phyloP scores from a whole-genome alignment of 306 rosid species.

The Quercus glauca region DNA sequence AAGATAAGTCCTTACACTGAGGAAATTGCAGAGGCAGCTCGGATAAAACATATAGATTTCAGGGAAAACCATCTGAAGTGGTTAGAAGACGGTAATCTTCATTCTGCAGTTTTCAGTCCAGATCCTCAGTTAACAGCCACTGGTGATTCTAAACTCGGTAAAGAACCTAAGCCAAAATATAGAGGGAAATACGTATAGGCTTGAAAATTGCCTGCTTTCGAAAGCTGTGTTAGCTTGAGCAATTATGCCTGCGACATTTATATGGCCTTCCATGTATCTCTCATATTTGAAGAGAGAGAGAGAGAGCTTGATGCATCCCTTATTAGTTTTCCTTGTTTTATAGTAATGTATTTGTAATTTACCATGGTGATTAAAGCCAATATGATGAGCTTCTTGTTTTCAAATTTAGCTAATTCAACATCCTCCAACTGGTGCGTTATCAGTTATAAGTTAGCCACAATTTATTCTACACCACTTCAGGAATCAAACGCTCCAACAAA shows the following conservation, averaged over 20 bases:
- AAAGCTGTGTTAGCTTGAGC: neutral
- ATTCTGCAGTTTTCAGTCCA: slow-evolving; percentile 84
- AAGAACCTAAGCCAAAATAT: slow-evolving; percentile 81
- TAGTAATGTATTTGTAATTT: neutral
- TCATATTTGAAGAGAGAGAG: neutral
- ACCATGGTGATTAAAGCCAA: neutral
- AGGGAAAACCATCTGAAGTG: slow-evolving; percentile 89
- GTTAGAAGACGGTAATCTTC: slow-evolving; percentile 96
- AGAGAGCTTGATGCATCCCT: neutral
- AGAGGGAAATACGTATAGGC: slow-evolving; percentile 85
- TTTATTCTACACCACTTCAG: neutral
- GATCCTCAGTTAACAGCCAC: slow-evolving; percentile 36
- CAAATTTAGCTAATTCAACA: neutral
- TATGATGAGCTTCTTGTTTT: neutral
- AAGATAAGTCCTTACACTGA: slow-evolving; percentile 63
- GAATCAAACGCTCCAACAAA: too few species aligned
- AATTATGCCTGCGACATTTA: neutral
- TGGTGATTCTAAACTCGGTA: slow-evolving; percentile 39
- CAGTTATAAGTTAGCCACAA: neutral
- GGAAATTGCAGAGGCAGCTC: slow-evolving; percentile 76
- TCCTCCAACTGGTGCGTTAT: neutral
- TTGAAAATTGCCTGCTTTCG: neutral
- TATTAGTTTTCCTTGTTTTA: neutral
- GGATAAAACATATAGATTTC: slow-evolving; percentile 63
- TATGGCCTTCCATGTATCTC: neutral